These are phyloP conservation scores for Pythium graminicola DNA, from an alignment of 352 stramenopile species.

Conservation along the genomic window DNA sequence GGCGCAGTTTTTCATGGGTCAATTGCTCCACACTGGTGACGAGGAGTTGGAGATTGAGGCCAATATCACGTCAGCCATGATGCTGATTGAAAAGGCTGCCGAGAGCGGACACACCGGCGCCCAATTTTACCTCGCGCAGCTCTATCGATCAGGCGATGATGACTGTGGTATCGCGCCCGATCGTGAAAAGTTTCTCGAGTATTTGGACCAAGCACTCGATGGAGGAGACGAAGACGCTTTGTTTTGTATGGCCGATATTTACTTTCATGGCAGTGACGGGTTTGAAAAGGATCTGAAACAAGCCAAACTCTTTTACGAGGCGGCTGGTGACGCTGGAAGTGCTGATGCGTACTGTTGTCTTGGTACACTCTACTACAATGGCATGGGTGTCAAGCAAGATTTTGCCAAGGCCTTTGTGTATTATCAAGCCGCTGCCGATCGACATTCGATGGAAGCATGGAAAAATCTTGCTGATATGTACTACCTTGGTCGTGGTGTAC, in stretches of 20 bases:
- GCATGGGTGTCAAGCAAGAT: constrained; percentile 56
- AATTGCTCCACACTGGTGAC: constrained; percentile 69
- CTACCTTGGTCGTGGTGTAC: constrained; percentile 60
- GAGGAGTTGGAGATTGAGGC: constrained; percentile 58
- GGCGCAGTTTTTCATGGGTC: constrained; percentile 84
- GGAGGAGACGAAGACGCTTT: constrained; percentile 59
- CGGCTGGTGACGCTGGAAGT: constrained; percentile 52
- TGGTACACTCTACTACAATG: constrained; percentile 74
- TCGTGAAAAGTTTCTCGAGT: constrained; percentile 47
- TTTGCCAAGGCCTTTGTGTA: constrained; percentile 79
- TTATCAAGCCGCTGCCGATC: constrained; percentile 81
- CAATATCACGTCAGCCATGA: constrained; percentile 54
- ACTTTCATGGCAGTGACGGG: constrained; percentile 75
- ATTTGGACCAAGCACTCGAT: constrained; percentile 59
- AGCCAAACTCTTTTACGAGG: constrained; percentile 61
- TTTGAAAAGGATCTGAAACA: constrained; percentile 70
- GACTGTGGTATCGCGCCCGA: constrained; percentile 38
- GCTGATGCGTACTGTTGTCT: constrained; percentile 77
- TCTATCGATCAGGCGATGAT: constrained; percentile 80
- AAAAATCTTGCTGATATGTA: constrained; percentile 89
- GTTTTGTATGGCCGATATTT: constrained; percentile 85
- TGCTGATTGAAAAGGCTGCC: constrained; percentile 73
- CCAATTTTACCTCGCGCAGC: constrained; percentile 77
- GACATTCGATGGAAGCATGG: constrained; percentile 80
- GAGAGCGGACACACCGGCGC: constrained; percentile 63